phyloP scores from a whole-genome alignment of 257 asterid species.

The Gentiana straminea region DNA sequence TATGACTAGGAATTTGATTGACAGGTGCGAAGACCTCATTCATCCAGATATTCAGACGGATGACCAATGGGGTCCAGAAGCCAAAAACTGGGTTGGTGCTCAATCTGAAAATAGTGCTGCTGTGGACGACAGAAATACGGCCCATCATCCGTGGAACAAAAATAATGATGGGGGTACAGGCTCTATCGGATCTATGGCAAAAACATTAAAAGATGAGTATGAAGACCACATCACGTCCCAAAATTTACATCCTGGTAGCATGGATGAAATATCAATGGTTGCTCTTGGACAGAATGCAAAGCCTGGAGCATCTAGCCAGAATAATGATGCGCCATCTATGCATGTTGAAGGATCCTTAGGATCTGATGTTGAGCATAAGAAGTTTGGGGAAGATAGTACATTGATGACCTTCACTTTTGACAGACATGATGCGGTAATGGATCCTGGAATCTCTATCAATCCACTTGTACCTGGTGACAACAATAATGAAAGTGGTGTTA shows the following conservation, averaged over 20 bases:
- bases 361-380: constrained; percentile 22
- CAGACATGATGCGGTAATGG: constrained; percentile 28
- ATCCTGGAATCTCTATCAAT: constrained; percentile 21
- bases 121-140: constrained; percentile 17
- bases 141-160: constrained; percentile 16
- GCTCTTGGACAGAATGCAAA: constrained; percentile 20
- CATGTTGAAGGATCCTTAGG: constrained; percentile 25
- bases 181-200: constrained; percentile 16
- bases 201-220: constrained; percentile 14
- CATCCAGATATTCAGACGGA: constrained; percentile 5
- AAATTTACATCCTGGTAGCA: constrained; percentile 21
- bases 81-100: constrained; percentile 21
- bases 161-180: constrained; percentile 23
- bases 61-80: constrained; percentile 22
- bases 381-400: constrained; percentile 13
- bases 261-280: constrained; percentile 14
- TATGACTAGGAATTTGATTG: constrained; percentile 11
- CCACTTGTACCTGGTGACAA: constrained; percentile 33
- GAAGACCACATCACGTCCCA: constrained; percentile 16
- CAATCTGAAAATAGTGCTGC: constrained; percentile 18
- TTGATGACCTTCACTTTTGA: constrained; percentile 23
- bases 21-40: constrained; percentile 17
- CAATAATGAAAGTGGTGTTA: constrained; percentile 27
- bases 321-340: constrained; percentile 11
- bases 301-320: constrained; percentile 19